A percentile compares a stretch with the other conserved stretches of the same genome.
These are phyloP conservation scores for Solanum medicagineum DNA, from an alignment of 257 asterid species.

Conservation along the genomic window DNA sequence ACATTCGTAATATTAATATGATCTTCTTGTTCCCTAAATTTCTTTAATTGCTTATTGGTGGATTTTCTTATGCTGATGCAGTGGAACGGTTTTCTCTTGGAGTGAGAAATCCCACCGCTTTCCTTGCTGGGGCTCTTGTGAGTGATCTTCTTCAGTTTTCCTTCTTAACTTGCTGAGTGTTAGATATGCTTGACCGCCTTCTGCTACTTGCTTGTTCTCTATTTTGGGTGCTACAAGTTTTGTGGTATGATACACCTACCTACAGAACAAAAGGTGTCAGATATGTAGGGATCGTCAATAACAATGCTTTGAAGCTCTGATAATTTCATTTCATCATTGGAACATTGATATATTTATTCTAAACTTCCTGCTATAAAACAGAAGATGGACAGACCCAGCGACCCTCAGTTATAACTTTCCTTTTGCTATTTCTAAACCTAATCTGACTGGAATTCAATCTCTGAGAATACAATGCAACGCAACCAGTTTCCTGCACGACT, in stretches of 20 bases:
- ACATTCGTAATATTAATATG: neutral
- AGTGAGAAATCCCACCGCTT: conserved; percentile 85
- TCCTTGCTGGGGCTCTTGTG: conserved; percentile 87
- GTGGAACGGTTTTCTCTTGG: conserved; percentile 88
- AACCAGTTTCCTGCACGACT: neutral
- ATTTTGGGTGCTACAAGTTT: neutral
- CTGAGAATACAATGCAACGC: neutral
- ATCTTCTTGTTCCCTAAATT: neutral
- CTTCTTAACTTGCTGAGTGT: neutral
- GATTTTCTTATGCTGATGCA: conserved; percentile 22
- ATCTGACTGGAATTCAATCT: neutral
- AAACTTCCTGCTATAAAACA: neutral
- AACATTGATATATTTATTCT: neutral
- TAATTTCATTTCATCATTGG: neutral
- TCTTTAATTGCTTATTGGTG: neutral
- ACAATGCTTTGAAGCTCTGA: neutral
- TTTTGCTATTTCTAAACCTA: neutral
- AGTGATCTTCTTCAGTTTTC: conserved; percentile 14
- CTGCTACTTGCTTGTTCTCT: neutral
- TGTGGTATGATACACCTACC: neutral
- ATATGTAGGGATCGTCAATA: neutral
- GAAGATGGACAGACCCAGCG: neutral
- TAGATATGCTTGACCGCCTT: neutral
- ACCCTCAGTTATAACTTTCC: neutral
- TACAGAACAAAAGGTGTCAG: neutral